These are phyloP conservation scores for Phaeoacremonium minimum DNA, from an alignment of 2,329 filamentous ascomycete genomes.

Conservation along the genomic window DNA sequence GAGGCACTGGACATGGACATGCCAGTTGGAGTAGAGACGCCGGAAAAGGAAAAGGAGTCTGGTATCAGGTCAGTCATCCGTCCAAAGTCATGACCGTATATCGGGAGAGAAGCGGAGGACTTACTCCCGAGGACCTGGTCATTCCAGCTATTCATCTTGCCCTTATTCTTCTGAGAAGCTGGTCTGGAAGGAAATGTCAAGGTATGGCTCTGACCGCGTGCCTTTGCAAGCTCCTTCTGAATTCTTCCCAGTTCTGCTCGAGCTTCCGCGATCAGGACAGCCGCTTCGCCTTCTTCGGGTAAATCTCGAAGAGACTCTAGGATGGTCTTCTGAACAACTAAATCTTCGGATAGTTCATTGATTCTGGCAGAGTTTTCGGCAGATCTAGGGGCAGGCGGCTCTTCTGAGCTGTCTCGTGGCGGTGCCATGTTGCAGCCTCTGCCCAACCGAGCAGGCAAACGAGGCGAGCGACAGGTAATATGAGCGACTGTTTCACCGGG, in stretches of 20 bases:
- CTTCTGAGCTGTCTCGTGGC: too few species aligned
- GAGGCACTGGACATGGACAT: conserved; percentile 1
- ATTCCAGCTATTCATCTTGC: conserved; percentile 1
- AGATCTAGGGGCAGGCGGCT: too few species aligned
- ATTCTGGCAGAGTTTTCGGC: too few species aligned
- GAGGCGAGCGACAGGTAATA: too few species aligned
- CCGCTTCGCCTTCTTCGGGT: conserved; percentile 14
- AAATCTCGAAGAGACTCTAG: conserved; percentile 33
- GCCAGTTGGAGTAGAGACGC: conserved; percentile 6
- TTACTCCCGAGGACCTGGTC: neutral
- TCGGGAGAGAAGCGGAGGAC: neutral
- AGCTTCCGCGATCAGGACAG: conserved; percentile 19
- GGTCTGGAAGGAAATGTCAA: neutral
- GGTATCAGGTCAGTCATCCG: neutral
- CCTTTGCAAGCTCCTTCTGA: conserved; percentile 19
- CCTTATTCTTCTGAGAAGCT: conserved; percentile 2
- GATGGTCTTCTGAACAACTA: conserved; percentile 36
- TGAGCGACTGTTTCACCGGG: too few species aligned
- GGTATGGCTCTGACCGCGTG: conserved; percentile 5
- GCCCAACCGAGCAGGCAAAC: too few species aligned
- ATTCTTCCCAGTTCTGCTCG: conserved; percentile 16
- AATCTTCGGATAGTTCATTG: conserved; percentile 30
- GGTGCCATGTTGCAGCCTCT: too few species aligned
- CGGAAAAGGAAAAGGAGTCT: conserved; percentile 2
- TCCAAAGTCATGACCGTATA: neutral